phyloP scores from a whole-genome alignment of 1,284 basidiomycete species.

The Bjerkandera adusta region DNA sequence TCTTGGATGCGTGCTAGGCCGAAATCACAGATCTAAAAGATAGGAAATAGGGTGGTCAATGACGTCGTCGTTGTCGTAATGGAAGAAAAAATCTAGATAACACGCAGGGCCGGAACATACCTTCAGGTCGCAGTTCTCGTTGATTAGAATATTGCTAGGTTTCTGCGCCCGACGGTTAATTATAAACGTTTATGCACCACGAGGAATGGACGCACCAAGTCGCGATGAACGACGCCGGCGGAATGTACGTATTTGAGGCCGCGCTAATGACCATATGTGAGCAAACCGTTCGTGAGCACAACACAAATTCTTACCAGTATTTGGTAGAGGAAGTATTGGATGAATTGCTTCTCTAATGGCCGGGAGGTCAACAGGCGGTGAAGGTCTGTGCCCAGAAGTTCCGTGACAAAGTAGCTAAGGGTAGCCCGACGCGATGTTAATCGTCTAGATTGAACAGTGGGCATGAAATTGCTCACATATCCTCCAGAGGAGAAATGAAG shows the following conservation, averaged over 20 bases:
- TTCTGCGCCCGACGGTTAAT: constrained; percentile 61
- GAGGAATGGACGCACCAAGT: constrained; percentile 59
- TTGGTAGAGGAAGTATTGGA: constrained; percentile 99
- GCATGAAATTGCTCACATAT: constrained; percentile 62
- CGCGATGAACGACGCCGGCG: constrained; percentile 97
- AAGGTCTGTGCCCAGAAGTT: constrained; percentile 96
- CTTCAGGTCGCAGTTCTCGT: constrained; percentile 99
- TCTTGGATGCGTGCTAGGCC: constrained; percentile 96
- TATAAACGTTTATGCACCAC: background rate
- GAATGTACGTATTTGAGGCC: constrained; percentile 99
- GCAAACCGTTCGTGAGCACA: too few relatives aligned
- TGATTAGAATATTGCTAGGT: constrained; percentile 99
- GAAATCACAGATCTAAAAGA: constrained; percentile 91
- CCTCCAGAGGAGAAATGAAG: constrained; percentile 98
- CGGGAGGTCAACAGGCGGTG: constrained; percentile 95
- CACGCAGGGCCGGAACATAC: too few relatives aligned
- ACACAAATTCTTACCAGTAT: constrained; percentile 88
- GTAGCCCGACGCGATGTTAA: constrained; percentile 13
- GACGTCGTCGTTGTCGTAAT: too few relatives aligned
- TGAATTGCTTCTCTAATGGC: constrained; percentile 99
- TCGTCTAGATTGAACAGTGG: constrained; percentile 3
- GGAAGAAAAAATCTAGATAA: constrained; percentile 18
- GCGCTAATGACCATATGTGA: constrained; percentile 52
- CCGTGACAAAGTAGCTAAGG: constrained; percentile 97
- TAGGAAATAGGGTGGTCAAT: constrained; percentile 9